Conservation (phyloP, 257 asterid species). For the Oldenlandia corymbosa region DNA sequence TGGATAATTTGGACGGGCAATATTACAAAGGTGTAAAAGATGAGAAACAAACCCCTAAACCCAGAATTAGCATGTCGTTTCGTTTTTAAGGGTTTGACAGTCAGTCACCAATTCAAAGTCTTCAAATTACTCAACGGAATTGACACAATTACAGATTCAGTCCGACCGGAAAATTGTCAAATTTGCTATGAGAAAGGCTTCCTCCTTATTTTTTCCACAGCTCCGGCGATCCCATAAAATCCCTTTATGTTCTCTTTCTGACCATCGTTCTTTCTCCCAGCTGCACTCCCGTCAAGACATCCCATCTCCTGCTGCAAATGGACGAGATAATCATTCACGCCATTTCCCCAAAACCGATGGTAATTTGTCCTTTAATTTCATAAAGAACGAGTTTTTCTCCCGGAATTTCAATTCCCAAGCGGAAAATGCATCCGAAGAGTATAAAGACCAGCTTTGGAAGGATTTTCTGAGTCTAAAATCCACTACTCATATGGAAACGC, state of each 20-base stretch:
- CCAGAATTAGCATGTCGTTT: too few relatives aligned
- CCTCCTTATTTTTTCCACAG: slow-evolving; percentile 35
- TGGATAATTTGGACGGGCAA: too few relatives aligned
- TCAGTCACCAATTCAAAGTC: too few relatives aligned
- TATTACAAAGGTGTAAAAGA: too few relatives aligned
- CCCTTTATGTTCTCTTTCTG: slow-evolving; percentile 26
- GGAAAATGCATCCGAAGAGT: slow-evolving; percentile 48
- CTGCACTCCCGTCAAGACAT: slow-evolving; percentile 4
- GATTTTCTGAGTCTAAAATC: too few relatives aligned
- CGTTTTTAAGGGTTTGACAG: too few relatives aligned
- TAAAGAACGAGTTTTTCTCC: slow-evolving; percentile 12
- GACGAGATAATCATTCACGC: too few relatives aligned
- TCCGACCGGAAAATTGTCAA: slow-evolving; percentile 5
- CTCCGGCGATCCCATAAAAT: slow-evolving; percentile 33
- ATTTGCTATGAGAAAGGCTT: slow-evolving; percentile 62
- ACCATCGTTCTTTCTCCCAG: slow-evolving; percentile 21
- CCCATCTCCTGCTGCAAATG: slow-evolving; percentile 12
- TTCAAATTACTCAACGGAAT: too few relatives aligned
- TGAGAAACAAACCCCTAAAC: too few relatives aligned
- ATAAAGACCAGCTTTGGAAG: too few relatives aligned
- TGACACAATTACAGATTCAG: too few relatives aligned
- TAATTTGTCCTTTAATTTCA: slow-evolving; percentile 23
- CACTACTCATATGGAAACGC: too few relatives aligned
- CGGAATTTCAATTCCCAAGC: slow-evolving; percentile 41
- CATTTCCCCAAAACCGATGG: slow-evolving; percentile 30